Evolutionary conservation across 176 grass and related monocot species (phyloP).

Genomic region (Raddia guianensis): DNA sequence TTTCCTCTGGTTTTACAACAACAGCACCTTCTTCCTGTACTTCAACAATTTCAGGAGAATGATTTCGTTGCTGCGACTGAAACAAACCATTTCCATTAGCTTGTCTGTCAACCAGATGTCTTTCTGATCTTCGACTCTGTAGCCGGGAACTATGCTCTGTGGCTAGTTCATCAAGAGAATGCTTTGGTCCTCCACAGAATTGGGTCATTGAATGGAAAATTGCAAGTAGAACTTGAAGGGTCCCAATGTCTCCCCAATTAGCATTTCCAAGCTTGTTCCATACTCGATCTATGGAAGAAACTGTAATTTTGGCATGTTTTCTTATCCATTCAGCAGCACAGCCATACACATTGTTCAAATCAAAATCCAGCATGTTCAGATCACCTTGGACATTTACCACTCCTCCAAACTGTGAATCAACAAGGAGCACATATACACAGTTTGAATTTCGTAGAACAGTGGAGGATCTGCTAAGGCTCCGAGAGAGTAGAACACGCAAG

Average conservation of each 20-base stretch:
- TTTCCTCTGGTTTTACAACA: constrained; percentile 69
- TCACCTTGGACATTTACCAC: constrained; percentile 94
- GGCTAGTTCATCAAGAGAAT: constrained; percentile 75
- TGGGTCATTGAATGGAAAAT: constrained; percentile 84
- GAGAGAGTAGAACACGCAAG: constrained; percentile 76
- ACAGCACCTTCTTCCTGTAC: constrained; percentile 62
- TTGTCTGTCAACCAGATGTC: constrained; percentile 71
- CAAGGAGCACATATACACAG: constrained; percentile 86
- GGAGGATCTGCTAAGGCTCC: constrained; percentile 86
- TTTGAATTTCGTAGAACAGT: constrained; percentile 71
- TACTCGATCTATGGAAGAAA: constrained; percentile 79
- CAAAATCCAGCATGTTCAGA: constrained; percentile 84
- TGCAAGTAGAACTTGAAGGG: constrained; percentile 83
- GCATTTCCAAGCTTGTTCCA: constrained; percentile 99
- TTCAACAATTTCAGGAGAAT: constrained; percentile 96
- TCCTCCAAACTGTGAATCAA: constrained; percentile 95
- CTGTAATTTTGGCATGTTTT: constrained; percentile 71
- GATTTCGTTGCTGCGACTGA: constrained; percentile 70
- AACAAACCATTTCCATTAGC: constrained; percentile 71
- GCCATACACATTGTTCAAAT: constrained; percentile 80
- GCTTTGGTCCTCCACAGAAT: constrained; percentile 79
- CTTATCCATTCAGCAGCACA: constrained; percentile 91
- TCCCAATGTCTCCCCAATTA: constrained; percentile 94
- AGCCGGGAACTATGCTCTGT: constrained; percentile 86
- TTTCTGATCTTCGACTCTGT: constrained; percentile 92